phyloP scores from a whole-genome alignment of 257 asterid species.

The Paraleonurus japonicus region DNA sequence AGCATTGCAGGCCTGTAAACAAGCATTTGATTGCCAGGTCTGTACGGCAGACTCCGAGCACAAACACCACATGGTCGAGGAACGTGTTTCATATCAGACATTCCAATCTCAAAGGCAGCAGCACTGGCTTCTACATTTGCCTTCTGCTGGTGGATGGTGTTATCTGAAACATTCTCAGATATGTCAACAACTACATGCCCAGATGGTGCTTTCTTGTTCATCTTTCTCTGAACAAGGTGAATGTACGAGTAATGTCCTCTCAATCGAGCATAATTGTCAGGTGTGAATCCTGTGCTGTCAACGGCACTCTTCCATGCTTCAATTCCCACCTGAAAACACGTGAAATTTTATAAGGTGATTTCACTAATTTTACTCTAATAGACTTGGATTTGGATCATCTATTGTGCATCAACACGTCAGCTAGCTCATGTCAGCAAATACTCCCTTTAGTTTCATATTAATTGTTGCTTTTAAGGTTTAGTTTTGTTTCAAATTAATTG shows the following conservation, averaged over 20 bases:
- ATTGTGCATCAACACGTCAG: not conserved
- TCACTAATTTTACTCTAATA: too few species aligned
- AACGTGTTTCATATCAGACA: constrained; percentile 6
- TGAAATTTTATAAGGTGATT: not conserved
- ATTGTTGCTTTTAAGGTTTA: too few species aligned
- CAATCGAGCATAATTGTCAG: constrained; percentile 75
- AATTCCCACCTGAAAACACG: constrained; percentile 53
- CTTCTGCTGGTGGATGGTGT: constrained; percentile 48
- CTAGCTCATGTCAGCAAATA: not conserved
- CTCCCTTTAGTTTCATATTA: too few species aligned
- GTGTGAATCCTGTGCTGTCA: constrained; percentile 71
- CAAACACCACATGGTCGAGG: constrained; percentile 51
- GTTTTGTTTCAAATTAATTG: too few species aligned
- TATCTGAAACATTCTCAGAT: constrained; percentile 33
- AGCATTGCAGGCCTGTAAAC: constrained; percentile 69
- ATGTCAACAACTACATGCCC: constrained; percentile 64
- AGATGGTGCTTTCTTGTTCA: constrained; percentile 41
- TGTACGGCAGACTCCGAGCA: constrained; percentile 32
- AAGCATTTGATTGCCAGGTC: constrained; percentile 41
- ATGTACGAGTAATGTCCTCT: constrained; percentile 79
- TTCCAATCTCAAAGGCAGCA: constrained; percentile 46
- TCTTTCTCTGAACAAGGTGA: constrained; percentile 70
- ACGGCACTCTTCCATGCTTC: constrained; percentile 69
- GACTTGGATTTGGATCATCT: not conserved
- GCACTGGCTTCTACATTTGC: constrained; percentile 27